Evolutionary conservation across 495 filamentous ascomycete genomes (phyloP).

Genomic region (Neurospora discreta): DNA sequence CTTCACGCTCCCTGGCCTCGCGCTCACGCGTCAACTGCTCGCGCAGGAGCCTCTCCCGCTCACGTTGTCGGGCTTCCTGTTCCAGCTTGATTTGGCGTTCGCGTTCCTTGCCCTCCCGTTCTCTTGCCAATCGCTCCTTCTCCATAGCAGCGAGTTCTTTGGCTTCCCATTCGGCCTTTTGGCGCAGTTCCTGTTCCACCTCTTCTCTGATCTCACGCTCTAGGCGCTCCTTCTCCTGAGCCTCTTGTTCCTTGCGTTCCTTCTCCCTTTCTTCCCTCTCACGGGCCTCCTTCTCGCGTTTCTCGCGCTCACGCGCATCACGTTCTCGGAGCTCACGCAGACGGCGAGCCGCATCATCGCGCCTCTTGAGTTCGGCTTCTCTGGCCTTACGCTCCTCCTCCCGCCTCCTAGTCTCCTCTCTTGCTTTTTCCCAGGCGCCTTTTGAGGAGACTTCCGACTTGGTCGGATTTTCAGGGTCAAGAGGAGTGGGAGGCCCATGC

Average conservation of each 20-base stretch:
- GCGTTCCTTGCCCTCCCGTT: constrained; percentile 25
- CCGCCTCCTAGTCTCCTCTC: constrained; percentile 53
- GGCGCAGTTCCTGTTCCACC: constrained; percentile 23
- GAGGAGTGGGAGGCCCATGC: constrained; percentile 29
- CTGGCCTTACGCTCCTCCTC: constrained; percentile 50
- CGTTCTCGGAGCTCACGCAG: constrained; percentile 46
- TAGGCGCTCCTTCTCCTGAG: constrained; percentile 31
- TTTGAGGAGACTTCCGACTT: constrained; percentile 22
- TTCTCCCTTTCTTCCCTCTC: constrained; percentile 26
- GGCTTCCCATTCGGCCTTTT: constrained; percentile 20
- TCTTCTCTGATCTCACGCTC: constrained; percentile 38
- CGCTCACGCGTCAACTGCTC: constrained; percentile 36
- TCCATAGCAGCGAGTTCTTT: constrained; percentile 6
- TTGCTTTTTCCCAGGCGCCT: constrained; percentile 56
- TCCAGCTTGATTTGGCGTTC: constrained; percentile 17
- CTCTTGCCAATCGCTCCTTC: constrained; percentile 34
- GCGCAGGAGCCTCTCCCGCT: constrained; percentile 19
- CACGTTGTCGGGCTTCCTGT: constrained; percentile 9
- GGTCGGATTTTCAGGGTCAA: constrained; percentile 5
- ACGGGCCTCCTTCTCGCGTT: constrained; percentile 40
- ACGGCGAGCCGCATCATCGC: constrained; percentile 39
- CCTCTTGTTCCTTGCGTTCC: constrained; percentile 26
- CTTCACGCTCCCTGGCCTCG: constrained; percentile 24
- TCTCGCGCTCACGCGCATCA: constrained; percentile 46
- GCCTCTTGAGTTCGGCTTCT: constrained; percentile 36